A percentile compares a stretch with the other conserved stretches of the same genome.
phyloP scores from a whole-genome alignment of 2,329 filamentous ascomycete species.

The Cercospora zeae-maydis region DNA sequence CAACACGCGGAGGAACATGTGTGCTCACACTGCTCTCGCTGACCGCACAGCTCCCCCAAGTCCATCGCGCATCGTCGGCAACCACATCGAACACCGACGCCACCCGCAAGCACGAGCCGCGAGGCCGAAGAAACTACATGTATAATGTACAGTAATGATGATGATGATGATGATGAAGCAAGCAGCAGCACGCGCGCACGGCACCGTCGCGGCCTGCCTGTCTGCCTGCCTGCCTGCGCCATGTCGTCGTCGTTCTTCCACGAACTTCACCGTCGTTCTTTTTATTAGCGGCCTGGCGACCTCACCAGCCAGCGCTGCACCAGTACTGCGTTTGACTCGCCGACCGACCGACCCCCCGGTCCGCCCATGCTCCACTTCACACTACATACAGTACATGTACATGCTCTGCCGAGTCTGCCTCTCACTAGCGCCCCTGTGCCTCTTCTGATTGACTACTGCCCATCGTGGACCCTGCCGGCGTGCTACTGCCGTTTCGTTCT shows the following conservation, averaged over 20 bases:
- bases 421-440: conserved; percentile 5
- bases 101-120: background rate
- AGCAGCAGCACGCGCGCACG: background rate
- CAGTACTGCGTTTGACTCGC: conserved; percentile 6
- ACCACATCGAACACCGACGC: background rate
- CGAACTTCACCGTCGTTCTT: conserved; percentile 12
- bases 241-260: background rate
- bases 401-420: no score
- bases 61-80: no score
- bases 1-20: no score
- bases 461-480: conserved; percentile 8
- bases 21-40: no score
- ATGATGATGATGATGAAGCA: no score
- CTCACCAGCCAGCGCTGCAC: no score
- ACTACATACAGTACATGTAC: no score
- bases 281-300: no score
- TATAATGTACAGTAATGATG: no score
- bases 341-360: conserved; percentile 6
- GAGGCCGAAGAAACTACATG: no score
- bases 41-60: no score
- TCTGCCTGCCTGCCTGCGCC: no score
- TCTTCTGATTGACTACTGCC: conserved; percentile 12
- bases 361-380: background rate
- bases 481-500: background rate
- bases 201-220: conserved; percentile 5